A percentile compares a stretch with the other conserved stretches of the same genome.
Evolutionary conservation across 768 basidiomycete species (phyloP).

Genomic region (Leucosporidium yakuticum): DNA sequence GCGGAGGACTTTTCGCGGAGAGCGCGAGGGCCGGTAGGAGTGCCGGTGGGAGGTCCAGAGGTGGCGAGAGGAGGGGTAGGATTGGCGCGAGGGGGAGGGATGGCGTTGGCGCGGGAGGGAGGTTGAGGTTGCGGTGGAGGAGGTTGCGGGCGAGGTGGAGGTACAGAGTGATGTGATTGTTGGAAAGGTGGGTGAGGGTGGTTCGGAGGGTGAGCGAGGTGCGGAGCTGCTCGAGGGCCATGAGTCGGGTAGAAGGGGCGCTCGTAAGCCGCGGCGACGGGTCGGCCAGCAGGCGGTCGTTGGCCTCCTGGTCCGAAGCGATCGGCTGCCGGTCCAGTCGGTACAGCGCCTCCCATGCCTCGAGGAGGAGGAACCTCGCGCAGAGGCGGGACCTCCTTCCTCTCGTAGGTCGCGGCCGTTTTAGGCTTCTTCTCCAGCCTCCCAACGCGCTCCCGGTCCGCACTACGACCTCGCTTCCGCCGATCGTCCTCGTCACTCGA

Average conservation of each 20-base stretch:
- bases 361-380: neutral
- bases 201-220: too few species aligned
- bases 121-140: neutral
- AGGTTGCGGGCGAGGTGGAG: neutral
- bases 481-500: neutral
- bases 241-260: neutral
- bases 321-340: neutral
- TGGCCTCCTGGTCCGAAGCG: neutral
- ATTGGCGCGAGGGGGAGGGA: neutral
- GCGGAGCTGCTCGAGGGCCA: neutral
- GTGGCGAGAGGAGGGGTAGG: neutral
- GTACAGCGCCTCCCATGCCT: neutral
- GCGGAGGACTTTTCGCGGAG: constrained; percentile 10
- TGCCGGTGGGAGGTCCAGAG: neutral
- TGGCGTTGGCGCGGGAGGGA: neutral
- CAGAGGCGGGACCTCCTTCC: neutral
- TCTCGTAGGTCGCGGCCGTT: neutral
- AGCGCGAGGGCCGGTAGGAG: constrained; percentile 24
- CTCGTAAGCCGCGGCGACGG: neutral
- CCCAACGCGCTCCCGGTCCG: neutral
- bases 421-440: neutral
- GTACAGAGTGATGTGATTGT: neutral
- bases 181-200: too few species aligned
- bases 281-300: neutral
- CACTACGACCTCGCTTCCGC: neutral